Evolutionary conservation across 305 asterid genomes (phyloP).

Genomic region (Fraxinus xanthoxyloides): DNA sequence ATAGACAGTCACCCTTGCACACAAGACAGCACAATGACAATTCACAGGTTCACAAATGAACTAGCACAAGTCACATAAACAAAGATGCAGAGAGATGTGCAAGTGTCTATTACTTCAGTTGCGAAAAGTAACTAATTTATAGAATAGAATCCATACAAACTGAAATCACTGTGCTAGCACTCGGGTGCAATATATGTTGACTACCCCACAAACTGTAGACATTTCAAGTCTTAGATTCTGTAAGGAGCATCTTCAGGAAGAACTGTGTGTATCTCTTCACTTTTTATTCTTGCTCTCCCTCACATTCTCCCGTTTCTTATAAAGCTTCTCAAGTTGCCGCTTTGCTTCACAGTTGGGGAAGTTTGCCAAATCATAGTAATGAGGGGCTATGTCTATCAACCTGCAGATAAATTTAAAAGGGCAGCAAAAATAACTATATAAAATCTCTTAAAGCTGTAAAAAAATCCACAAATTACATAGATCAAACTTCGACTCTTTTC

Average conservation of each 20-base stretch:
- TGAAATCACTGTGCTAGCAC: neutral
- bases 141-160: conserved; percentile 23
- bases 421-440: neutral
- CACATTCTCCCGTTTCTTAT: conserved; percentile 70
- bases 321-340: conserved; percentile 70
- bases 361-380: conserved; percentile 78
- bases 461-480: neutral
- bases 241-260: neutral
- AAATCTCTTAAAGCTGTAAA: neutral
- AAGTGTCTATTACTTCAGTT: neutral
- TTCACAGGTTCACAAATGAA: neutral
- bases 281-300: conserved; percentile 57
- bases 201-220: conserved; percentile 4
- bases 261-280: conserved; percentile 21
- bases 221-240: conserved; percentile 15
- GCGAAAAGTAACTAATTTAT: neutral
- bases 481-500: neutral
- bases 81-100: neutral
- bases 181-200: conserved; percentile 1
- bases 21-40: neutral
- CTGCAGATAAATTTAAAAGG: conserved; percentile 30
- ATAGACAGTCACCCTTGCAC: neutral
- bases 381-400: conserved; percentile 94
- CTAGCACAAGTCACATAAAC: neutral
- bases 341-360: conserved; percentile 96